Percentiles rank a stretch among this genome's conserved stretches.
phyloP scores from a whole-genome alignment of 257 asterid species.

The Solanum virginianum region DNA sequence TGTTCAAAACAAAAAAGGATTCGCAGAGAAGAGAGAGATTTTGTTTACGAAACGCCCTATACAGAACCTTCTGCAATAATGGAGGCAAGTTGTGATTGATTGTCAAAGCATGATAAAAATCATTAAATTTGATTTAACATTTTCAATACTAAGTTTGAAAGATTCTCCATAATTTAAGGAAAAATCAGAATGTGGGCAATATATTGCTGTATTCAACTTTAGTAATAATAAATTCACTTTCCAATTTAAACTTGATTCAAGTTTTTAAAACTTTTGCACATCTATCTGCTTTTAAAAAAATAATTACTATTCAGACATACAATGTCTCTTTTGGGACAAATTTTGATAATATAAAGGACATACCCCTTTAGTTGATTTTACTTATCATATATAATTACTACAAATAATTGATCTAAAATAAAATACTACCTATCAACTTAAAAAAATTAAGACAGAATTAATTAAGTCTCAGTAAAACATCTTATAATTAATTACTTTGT shows the following conservation, averaged over 20 bases:
- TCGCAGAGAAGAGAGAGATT: too few relatives aligned
- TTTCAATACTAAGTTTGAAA: neutral
- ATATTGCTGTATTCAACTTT: neutral
- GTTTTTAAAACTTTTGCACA: neutral
- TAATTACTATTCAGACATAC: neutral
- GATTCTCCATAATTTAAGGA: neutral
- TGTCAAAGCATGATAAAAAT: neutral
- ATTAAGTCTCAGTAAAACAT: too few relatives aligned
- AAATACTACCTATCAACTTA: too few relatives aligned
- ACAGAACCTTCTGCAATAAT: neutral
- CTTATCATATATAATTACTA: neutral
- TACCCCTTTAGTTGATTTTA: neutral
- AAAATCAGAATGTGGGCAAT: neutral
- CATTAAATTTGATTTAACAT: neutral
- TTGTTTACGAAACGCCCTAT: too few relatives aligned
- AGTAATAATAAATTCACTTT: neutral
- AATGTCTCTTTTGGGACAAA: neutral
- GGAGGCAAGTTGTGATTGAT: neutral
- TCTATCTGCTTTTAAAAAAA: neutral
- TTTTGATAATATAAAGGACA: neutral
- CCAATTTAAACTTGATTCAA: neutral
- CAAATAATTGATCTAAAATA: neutral
- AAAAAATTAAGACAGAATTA: too few relatives aligned
- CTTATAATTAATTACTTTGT: neutral
- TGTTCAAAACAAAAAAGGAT: too few relatives aligned